Percentiles rank a stretch among this genome's conserved stretches.
phyloP scores from a whole-genome alignment of 345 rosid genomes.

The Acer negundo region DNA sequence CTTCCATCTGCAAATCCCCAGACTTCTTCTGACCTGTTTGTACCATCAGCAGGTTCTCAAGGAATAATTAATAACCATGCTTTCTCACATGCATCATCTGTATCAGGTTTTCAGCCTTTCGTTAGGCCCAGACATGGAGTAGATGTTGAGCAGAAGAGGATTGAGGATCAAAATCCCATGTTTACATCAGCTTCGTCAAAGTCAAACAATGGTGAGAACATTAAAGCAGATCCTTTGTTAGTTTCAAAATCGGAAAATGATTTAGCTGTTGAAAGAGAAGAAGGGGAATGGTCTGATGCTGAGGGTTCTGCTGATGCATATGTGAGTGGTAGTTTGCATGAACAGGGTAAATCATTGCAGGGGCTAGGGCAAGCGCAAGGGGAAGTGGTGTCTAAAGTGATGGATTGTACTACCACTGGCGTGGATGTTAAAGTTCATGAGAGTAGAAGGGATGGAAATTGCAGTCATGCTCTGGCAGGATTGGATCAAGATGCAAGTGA shows the following conservation, averaged over 20 bases:
- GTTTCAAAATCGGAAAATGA: slow-evolving; percentile 39
- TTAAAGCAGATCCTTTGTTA: slow-evolving; percentile 31
- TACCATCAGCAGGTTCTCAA: slow-evolving; percentile 49
- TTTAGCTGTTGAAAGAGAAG: slow-evolving; percentile 74
- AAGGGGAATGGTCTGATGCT: slow-evolving; percentile 92
- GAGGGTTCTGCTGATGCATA: slow-evolving; percentile 51
- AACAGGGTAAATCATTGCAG: slow-evolving; percentile 39
- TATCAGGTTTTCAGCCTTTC: slow-evolving; percentile 96
- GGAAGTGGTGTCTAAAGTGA: slow-evolving; percentile 27
- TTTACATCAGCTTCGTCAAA: slow-evolving; percentile 35
- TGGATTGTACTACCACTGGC: slow-evolving; percentile 36
- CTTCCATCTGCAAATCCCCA: slow-evolving; percentile 48
- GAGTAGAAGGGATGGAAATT: slow-evolving; percentile 29
- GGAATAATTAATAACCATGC: slow-evolving; percentile 52
- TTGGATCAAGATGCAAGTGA: slow-evolving; percentile 44
- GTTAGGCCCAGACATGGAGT: slow-evolving; percentile 50
- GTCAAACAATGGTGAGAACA: slow-evolving; percentile 34
- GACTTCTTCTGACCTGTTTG: slow-evolving; percentile 51
- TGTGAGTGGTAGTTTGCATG: slow-evolving; percentile 29
- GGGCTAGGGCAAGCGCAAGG: slow-evolving; percentile 42
- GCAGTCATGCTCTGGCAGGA: slow-evolving; percentile 31
- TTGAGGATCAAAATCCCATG: slow-evolving; percentile 31
- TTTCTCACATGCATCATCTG: slow-evolving; percentile 76
- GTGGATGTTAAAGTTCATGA: slow-evolving; percentile 33
- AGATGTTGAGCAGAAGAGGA: slow-evolving; percentile 43